Evolutionary conservation across 768 basidiomycete genomes (phyloP).

Genomic region (Dentipellis fragilis): DNA sequence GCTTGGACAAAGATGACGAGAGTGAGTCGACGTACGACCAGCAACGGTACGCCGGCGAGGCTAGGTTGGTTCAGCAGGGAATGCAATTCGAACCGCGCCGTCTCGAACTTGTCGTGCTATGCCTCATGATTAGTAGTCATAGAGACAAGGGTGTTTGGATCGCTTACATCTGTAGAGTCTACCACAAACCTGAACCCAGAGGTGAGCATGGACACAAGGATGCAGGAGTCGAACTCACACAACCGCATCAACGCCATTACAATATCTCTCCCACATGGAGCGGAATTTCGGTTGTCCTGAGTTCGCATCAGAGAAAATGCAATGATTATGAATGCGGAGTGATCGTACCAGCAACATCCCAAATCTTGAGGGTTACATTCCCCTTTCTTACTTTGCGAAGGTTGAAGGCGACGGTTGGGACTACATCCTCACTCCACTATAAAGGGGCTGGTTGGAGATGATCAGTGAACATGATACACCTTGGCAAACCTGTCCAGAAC

Average conservation of each 20-base stretch:
- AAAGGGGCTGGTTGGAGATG: background rate
- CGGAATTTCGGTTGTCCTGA: conserved; percentile 87
- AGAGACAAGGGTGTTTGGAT: background rate
- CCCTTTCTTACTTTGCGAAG: conserved; percentile 82
- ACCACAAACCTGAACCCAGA: conserved; percentile 69
- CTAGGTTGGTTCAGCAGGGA: conserved; percentile 60
- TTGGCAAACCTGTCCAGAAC: conserved; percentile 74
- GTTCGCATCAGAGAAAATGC: background rate
- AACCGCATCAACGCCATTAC: conserved; percentile 85
- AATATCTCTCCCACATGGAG: conserved; percentile 94
- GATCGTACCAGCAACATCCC: conserved; percentile 83
- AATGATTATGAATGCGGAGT: background rate
- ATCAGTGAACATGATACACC: background rate
- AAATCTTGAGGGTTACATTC: conserved; percentile 85
- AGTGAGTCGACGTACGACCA: conserved; percentile 55
- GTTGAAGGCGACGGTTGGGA: conserved; percentile 91
- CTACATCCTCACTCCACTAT: conserved; percentile 94
- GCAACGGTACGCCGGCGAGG: conserved; percentile 63
- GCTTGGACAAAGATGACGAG: background rate
- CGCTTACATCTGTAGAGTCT: conserved; percentile 75
- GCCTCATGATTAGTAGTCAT: conserved; percentile 2
- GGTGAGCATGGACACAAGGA: background rate
- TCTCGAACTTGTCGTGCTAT: conserved; percentile 74
- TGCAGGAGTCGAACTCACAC: conserved; percentile 42
- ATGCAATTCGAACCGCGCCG: conserved; percentile 77